Evolutionary conservation across 441 rosid species (phyloP), one percentile per base, ranked within the genome.

Genomic region (Gossypium lobatum): DNA sequence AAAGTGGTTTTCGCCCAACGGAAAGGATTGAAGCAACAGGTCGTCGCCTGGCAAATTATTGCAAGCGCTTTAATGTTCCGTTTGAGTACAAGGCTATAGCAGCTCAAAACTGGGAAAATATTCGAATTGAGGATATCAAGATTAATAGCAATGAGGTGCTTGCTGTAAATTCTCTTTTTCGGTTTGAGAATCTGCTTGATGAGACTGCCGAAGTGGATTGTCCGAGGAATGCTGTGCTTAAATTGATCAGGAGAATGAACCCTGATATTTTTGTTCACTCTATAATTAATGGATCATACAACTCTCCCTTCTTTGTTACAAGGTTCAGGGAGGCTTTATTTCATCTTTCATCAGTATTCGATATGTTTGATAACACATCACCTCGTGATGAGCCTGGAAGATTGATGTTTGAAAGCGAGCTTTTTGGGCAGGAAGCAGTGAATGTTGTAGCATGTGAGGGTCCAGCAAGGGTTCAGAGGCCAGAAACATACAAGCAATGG

Each of bases 401-500:
- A 74, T 31, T 83, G 54, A 76, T 83, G 82, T 75, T 82, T 13
- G 98, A 91, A 84, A 78, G 82, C 11, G 94, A 91, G 83, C 77
- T 88, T 55, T 83, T 75, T 21, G 96, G 94, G 74, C 83, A 86
- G 63, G 92, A 84, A 63, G 84, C 79, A 0, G 81, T 86, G 83
- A 93, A 90, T 11, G 88, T 79, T 34, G 78, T 88, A 55, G 97
- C 97, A 0, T 90, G 88, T 23, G 96, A 93, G 82, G 97, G 95
- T 7, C 18, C 50, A 39, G 93, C 87, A 55, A 80, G 96, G 78
- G 80, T 83, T 1, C 91, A 87, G 76, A 85, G 98, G 79, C 97
- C 95, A 0, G 98, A 89, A 84, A 85, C 93, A 2, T 89, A 84
- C 75, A 91, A 82, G 85, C 97, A 88, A 77, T 93, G 97, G 97